Conservation (phyloP, 441 rosid species). For the Eutrema salsugineum region DNA sequence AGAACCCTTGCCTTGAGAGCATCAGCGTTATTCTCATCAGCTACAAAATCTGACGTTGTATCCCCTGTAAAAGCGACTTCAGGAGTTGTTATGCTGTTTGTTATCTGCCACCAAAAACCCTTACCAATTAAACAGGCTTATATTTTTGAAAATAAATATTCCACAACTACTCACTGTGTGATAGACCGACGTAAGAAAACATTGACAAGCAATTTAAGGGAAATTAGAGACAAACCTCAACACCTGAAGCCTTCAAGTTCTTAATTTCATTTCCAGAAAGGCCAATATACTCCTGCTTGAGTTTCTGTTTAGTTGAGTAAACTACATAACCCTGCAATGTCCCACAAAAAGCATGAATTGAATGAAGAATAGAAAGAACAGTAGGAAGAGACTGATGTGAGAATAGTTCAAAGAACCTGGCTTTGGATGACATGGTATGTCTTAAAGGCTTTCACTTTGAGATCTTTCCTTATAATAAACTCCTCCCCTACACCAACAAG, state of each 20-base stretch:
- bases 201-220: background rate
- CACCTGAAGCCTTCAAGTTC: conserved; percentile 74
- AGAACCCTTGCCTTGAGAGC: conserved; percentile 79
- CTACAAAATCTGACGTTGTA: conserved; percentile 73
- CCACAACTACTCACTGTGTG: background rate
- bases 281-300: conserved; percentile 73
- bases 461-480: conserved; percentile 66
- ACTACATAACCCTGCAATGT: conserved; percentile 77
- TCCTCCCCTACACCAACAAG: conserved; percentile 67
- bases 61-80: conserved; percentile 97
- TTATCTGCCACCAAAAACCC: conserved; percentile 56
- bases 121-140: background rate
- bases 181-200: background rate
- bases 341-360: background rate
- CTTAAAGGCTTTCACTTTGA: conserved; percentile 88
- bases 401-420: conserved; percentile 44
- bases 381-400: background rate
- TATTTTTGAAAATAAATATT: background rate
- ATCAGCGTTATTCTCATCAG: conserved; percentile 61
- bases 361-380: background rate
- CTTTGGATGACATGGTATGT: conserved; percentile 84
- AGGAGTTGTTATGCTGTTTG: conserved; percentile 53
- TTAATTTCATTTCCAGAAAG: conserved; percentile 66
- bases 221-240: conserved; percentile 56
- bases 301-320: conserved; percentile 70